These are phyloP conservation scores for Scedosporium aurantiacum DNA, from an alignment of 2,329 filamentous ascomycete genomes.

Conservation along the genomic window DNA sequence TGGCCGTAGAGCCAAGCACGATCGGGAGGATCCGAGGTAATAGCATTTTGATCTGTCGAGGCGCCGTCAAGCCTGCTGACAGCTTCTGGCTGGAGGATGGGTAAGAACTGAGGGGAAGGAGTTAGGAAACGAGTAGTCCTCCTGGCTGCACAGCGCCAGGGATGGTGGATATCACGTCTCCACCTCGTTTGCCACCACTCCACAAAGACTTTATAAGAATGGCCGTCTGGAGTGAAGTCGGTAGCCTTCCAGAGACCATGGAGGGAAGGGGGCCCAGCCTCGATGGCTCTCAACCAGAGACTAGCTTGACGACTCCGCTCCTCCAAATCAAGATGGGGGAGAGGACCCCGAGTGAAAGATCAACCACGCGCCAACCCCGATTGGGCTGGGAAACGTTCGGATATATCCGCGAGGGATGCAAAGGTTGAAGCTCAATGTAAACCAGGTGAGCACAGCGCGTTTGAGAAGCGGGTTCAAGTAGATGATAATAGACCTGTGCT, in stretches of 20 bases:
- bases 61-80: background rate
- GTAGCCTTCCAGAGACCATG: background rate
- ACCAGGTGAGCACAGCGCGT: background rate
- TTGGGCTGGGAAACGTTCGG: too few relatives aligned
- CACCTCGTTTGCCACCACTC: too few relatives aligned
- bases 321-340: background rate
- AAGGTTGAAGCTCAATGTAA: background rate
- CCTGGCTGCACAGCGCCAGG: background rate
- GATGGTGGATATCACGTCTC: too few relatives aligned
- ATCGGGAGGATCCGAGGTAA: slow-evolving; percentile 2
- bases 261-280: background rate
- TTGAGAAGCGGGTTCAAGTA: background rate
- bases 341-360: background rate
- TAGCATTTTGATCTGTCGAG: background rate
- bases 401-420: too few relatives aligned
- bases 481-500: slow-evolving; percentile 1
- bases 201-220: too few relatives aligned
- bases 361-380: background rate
- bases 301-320: background rate
- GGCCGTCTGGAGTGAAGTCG: too few relatives aligned
- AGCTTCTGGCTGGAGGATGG: background rate
- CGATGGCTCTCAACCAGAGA: background rate
- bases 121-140: background rate
- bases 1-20: background rate
- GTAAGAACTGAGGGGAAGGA: background rate